Evolutionary conservation across 306 rosid genomes (phyloP), one percentile per base, ranked within the genome.

Genomic region (Macrotyloma uniflorum): DNA sequence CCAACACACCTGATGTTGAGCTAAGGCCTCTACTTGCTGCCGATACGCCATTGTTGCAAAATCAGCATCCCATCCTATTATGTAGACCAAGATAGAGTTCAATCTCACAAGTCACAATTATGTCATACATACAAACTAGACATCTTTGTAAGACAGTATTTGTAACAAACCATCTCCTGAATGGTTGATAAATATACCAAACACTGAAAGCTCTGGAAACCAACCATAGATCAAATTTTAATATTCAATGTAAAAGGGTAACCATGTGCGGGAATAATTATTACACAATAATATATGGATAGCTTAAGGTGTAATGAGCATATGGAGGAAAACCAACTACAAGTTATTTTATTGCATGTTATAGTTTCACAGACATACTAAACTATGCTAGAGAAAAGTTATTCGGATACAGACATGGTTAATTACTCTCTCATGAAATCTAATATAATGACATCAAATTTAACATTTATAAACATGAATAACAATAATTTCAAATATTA

Each of bases 41-140:
- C 99, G 87, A 88, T 95, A 95, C 69, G 99, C 99, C 86, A 85
- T 94, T 28, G 99, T 95, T 26, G 99, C 99, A 80, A 89, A 91
- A 83, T 95, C 99, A 75, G 98, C 93, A 88, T 95, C 99, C 99
- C 99, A 95, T 35, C 92, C 99, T 95, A 73, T 63, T 6, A 83
- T 57, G 74, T 24, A 71, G 79, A 79, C 12, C 49, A 73, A 68
- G 73, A 49, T 45, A 36, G 43, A 67, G 66, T 67, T 84, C 72
- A 80, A 76, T 67, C 55, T 72, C 80, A 82, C 19, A 69, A 72
- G 50, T 72, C 82, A 82, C 26, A 69, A 78, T 13, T 73, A 65
- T 59, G 26, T 50, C 43, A 79, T 38, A 65, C 49, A 72, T 40
- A 53, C 55, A 67, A 46, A 26, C 38, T 82, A 76, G 26, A 61